phyloP scores from a whole-genome alignment of 2,329 filamentous ascomycete genomes.

The Cytospora piceicola region DNA sequence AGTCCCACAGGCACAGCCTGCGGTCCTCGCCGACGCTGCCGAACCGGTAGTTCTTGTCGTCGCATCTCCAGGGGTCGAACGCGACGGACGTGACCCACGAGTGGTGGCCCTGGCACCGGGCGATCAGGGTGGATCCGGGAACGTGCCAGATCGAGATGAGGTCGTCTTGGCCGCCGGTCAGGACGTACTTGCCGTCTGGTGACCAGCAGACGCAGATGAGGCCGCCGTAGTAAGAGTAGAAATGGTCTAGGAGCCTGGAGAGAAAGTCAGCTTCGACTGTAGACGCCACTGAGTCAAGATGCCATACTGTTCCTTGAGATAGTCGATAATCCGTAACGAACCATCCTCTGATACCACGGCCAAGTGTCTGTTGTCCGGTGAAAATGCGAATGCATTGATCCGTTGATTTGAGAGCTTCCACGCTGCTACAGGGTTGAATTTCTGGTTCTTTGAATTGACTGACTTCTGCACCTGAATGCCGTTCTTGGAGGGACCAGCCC shows the following conservation, averaged over 20 bases:
- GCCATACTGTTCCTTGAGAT: constrained; percentile 81
- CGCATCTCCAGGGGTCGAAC: constrained; percentile 96
- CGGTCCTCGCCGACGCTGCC: constrained; percentile 96
- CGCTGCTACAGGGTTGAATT: constrained; percentile 85
- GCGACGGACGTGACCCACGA: constrained; percentile 94
- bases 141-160: constrained; percentile 95
- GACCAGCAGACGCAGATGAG: constrained; percentile 96
- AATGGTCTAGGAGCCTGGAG: constrained; percentile 78
- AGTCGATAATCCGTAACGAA: constrained; percentile 86
- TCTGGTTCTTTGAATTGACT: constrained; percentile 91
- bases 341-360: constrained; percentile 93
- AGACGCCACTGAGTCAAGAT: neutral
- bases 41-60: constrained; percentile 93
- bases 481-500: constrained; percentile 40
- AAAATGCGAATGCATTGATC: constrained; percentile 91
- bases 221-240: constrained; percentile 90
- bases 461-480: constrained; percentile 82
- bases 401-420: constrained; percentile 93
- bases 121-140: constrained; percentile 80
- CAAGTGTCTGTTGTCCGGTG: constrained; percentile 82
- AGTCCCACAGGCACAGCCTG: constrained; percentile 91
- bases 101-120: constrained; percentile 91
- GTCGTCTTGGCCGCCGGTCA: constrained; percentile 95
- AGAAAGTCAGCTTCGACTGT: constrained; percentile 12
- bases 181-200: constrained; percentile 91